These are phyloP conservation scores for Neonectria faginata DNA, from an alignment of 2,329 filamentous ascomycete species.

Conservation along the genomic window DNA sequence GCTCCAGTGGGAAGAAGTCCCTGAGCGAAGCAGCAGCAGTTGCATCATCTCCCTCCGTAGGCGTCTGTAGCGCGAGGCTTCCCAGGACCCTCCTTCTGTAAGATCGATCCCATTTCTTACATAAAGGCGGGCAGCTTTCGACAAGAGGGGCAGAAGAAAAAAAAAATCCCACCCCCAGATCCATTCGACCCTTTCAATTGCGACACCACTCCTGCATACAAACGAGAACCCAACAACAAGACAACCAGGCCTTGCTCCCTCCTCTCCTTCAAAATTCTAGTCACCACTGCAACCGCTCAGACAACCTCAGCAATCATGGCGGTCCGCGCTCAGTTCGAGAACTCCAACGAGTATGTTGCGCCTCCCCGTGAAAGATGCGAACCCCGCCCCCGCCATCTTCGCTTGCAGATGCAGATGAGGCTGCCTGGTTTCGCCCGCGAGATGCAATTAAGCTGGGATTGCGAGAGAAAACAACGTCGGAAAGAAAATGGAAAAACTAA, in stretches of 20 bases:
- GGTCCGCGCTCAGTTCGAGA: slow-evolving; percentile 83
- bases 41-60: neutral
- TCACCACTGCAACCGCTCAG: slow-evolving; percentile 27
- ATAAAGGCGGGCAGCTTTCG: slow-evolving; percentile 42
- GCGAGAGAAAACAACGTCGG: neutral
- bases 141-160: slow-evolving; percentile 32
- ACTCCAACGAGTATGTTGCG: slow-evolving; percentile 83
- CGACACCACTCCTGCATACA: slow-evolving; percentile 23
- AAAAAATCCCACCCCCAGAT: slow-evolving; percentile 32
- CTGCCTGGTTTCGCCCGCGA: neutral
- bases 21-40: slow-evolving; percentile 13
- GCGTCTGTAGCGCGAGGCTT: slow-evolving; percentile 10
- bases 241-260: slow-evolving; percentile 2
- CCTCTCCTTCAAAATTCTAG: slow-evolving; percentile 35
- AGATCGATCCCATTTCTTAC: slow-evolving; percentile 32
- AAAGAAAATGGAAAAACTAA: slow-evolving; percentile 26
- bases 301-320: slow-evolving; percentile 63
- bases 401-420: slow-evolving; percentile 5
- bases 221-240: neutral
- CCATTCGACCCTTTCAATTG: slow-evolving; percentile 36
- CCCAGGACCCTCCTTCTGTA: neutral
- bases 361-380: slow-evolving; percentile 4
- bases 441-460: neutral
- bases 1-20: slow-evolving; percentile 14
- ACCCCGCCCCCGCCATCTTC: slow-evolving; percentile 40